A percentile compares a stretch with the other conserved stretches of the same genome.
Conservation (phyloP, 345 rosid species). For the Lepidium sativum region DNA sequence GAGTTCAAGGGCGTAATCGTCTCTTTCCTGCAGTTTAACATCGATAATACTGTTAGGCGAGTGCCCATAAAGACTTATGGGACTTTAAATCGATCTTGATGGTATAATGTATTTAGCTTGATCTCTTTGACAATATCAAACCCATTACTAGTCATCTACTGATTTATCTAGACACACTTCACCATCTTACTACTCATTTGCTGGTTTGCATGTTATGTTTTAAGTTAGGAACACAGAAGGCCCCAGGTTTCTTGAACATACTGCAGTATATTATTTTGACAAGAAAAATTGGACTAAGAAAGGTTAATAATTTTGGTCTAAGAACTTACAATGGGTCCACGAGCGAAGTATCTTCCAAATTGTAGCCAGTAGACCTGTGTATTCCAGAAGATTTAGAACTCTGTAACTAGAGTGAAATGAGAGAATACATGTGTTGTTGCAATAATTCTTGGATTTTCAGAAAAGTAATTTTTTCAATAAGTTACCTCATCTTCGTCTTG, state of each 20-base stretch:
- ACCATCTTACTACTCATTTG: background rate
- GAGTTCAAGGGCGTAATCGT: slow-evolving; percentile 87
- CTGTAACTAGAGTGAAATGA: background rate
- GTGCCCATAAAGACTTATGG: background rate
- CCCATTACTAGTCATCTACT: background rate
- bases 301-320: background rate
- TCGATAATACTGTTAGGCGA: background rate
- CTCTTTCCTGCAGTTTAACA: slow-evolving; percentile 60
- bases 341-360: slow-evolving; percentile 97
- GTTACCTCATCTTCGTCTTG: slow-evolving; percentile 96
- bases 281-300: background rate
- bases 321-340: slow-evolving; percentile 86
- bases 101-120: background rate
- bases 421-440: background rate
- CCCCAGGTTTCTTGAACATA: no score
- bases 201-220: background rate
- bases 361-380: slow-evolving; percentile 95
- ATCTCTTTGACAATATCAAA: background rate
- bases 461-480: background rate
- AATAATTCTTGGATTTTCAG: background rate
- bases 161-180: background rate
- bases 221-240: no score
- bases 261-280: background rate
- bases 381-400: background rate
- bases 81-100: background rate